Evolutionary conservation across 495 filamentous ascomycete species (phyloP).

Genomic region (Penicillium subrubescens): DNA sequence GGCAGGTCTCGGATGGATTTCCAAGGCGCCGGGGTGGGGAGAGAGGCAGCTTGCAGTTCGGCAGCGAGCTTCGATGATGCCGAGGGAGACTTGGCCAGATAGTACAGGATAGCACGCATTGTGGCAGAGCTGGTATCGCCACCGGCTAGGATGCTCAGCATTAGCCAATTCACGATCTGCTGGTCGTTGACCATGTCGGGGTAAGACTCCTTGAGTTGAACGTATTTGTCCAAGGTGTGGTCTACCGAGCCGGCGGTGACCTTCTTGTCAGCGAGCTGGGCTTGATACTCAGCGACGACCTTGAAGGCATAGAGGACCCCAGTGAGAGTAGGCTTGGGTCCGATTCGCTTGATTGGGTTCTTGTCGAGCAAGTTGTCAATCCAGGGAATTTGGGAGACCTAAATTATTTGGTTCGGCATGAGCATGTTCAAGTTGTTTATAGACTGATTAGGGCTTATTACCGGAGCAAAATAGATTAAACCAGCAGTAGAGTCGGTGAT

Average conservation of each 20-base stretch:
- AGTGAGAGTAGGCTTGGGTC: conserved; percentile 28
- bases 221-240: conserved; percentile 29
- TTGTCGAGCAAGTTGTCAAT: conserved; percentile 50
- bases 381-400: conserved; percentile 50
- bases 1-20: conserved; percentile 20
- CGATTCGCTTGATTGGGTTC: conserved; percentile 42
- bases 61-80: conserved; percentile 13
- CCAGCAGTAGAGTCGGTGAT: conserved; percentile 27
- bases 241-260: conserved; percentile 11
- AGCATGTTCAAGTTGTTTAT: neutral
- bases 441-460: conserved; percentile 2
- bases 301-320: conserved; percentile 27
- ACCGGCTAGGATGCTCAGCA: conserved; percentile 29
- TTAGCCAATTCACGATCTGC: conserved; percentile 30
- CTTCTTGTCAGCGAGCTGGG: conserved; percentile 16
- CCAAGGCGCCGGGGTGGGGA: conserved; percentile 18
- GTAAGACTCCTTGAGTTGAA: conserved; percentile 22
- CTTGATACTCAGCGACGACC: conserved; percentile 26
- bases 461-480: conserved; percentile 26
- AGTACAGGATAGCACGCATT: conserved; percentile 28
- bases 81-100: conserved; percentile 22
- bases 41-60: conserved; percentile 19
- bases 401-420: neutral
- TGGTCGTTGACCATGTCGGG: conserved; percentile 26
- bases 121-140: conserved; percentile 31